Base-by-base conservation (phyloP, 192 early-diverging fungal genomes). In the Coemansia sp. region DNA sequence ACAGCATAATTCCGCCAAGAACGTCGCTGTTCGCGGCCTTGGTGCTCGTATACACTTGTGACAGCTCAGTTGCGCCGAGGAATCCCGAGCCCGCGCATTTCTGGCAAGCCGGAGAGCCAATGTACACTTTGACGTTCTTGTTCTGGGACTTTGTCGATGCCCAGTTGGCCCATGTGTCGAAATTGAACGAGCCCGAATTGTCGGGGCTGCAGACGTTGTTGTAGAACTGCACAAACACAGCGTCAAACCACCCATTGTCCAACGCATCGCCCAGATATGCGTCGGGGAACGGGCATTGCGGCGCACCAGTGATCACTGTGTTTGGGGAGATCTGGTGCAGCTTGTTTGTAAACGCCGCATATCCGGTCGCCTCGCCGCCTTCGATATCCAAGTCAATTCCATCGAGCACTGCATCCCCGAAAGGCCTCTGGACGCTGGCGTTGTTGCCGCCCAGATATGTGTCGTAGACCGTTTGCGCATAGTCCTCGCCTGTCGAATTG, bases 1-100 rank as follows among this genome's bases (percentile, higher is more conserved):
- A 90, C 49, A 85, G 80, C 88, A 90, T 90, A 15, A 88, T 85
- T 17, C 88, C 88, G 35, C 86, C 88, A 62, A 88, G 84, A 4
- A 76, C 75, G 13, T 67, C 66, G 15, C 61, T 63, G 49, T 81
- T 75, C 56, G 73, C 61, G 41, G 68, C 36, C 20, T 74, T 72
- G 22, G 75, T 76, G 25, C 61, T 54, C 29, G 70, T 42, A 15
- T 70, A 70, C 64, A 86, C 86, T 17, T 52, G 48, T 34, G 55
- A 48, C 9, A 88, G 64, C 29, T 42, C 61, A 2, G 52, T 23
- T 2, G 82, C 57, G 32, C 68, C 68, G 25, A 85, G 78, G 50
- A 81, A 88, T 5, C 87, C 87, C n/a, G 69, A 69, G 8, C 76
- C 67, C 0, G 87, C 87, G 9, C 77, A 83, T 13, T 72, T 73